Conservation (phyloP, 257 asterid genomes). For the Nicotiana undulata region DNA sequence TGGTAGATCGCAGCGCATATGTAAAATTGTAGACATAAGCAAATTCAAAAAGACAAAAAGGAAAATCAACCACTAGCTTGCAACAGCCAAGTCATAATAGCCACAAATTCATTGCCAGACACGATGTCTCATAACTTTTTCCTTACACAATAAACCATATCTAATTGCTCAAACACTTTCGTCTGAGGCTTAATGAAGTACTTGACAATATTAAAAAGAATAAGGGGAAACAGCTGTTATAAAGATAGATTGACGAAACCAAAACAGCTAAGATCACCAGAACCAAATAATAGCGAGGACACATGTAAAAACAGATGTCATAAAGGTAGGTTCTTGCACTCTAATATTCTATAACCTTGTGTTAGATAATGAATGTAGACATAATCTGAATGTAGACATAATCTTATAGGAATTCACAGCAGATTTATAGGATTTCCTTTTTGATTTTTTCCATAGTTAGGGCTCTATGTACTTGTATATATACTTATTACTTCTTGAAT, state of each 20-base stretch:
- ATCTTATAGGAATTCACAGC: too few relatives aligned
- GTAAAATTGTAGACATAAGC: not conserved
- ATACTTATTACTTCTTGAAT: too few relatives aligned
- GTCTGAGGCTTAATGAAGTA: not conserved
- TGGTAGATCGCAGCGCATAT: not conserved
- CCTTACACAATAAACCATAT: not conserved
- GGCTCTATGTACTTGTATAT: too few relatives aligned
- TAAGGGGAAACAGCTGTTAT: not conserved
- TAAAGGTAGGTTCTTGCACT: not conserved
- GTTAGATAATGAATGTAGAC: too few relatives aligned
- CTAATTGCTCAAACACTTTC: not conserved
- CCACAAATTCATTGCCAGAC: not conserved
- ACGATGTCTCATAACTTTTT: not conserved
- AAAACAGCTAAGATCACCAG: not conserved
- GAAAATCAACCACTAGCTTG: not conserved
- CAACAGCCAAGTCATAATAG: not conserved
- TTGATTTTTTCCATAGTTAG: too few relatives aligned
- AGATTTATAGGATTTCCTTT: too few relatives aligned
- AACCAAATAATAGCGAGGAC: not conserved
- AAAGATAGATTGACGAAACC: not conserved
- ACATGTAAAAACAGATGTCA: not conserved
- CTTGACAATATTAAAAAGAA: not conserved
- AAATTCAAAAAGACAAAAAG: not conserved
- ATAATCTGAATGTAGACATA: too few relatives aligned
- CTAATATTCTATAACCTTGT: not conserved